phyloP scores from a whole-genome alignment of 208 protist species.

The Leptomonas pyrrhocoris region DNA sequence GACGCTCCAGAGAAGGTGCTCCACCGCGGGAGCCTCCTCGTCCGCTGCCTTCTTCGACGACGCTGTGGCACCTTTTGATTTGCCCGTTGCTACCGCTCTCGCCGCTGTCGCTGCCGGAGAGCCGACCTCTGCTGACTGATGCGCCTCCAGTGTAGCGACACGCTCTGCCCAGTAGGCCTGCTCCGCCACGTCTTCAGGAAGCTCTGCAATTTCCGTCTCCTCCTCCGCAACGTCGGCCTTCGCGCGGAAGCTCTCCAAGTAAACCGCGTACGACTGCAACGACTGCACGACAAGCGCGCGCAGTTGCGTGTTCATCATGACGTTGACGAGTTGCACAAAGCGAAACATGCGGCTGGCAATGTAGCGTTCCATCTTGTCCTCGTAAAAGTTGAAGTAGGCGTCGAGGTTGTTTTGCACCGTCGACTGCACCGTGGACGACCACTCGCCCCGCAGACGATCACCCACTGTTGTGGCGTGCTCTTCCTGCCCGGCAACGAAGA shows the following conservation, averaged over 20 bases:
- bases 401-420: slow-evolving; percentile 95
- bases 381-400: slow-evolving; percentile 94
- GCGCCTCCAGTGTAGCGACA: slow-evolving; percentile 29
- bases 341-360: slow-evolving; percentile 82
- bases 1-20: slow-evolving; percentile 67
- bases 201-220: slow-evolving; percentile 50
- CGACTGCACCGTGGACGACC: slow-evolving; percentile 89
- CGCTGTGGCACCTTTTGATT: slow-evolving; percentile 9
- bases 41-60: slow-evolving; percentile 17
- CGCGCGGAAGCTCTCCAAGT: slow-evolving; percentile 70
- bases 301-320: slow-evolving; percentile 91
- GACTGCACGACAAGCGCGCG: slow-evolving; percentile 77
- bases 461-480: slow-evolving; percentile 57
- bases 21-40: slow-evolving; percentile 7
- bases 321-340: slow-evolving; percentile 91
- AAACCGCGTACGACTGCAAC: slow-evolving; percentile 76
- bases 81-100: slow-evolving; percentile 31
- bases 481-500: slow-evolving; percentile 72
- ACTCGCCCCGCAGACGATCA: slow-evolving; percentile 90
- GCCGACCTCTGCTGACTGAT: slow-evolving; percentile 8
- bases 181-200: slow-evolving; percentile 75
- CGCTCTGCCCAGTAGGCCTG: slow-evolving; percentile 63
- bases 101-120: slow-evolving; percentile 12
- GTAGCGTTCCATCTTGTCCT: slow-evolving; percentile 90
- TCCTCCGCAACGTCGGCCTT: slow-evolving; percentile 20